These are phyloP conservation scores for Venturia effusa DNA, from an alignment of 2,329 filamentous ascomycete genomes.

Conservation along the genomic window DNA sequence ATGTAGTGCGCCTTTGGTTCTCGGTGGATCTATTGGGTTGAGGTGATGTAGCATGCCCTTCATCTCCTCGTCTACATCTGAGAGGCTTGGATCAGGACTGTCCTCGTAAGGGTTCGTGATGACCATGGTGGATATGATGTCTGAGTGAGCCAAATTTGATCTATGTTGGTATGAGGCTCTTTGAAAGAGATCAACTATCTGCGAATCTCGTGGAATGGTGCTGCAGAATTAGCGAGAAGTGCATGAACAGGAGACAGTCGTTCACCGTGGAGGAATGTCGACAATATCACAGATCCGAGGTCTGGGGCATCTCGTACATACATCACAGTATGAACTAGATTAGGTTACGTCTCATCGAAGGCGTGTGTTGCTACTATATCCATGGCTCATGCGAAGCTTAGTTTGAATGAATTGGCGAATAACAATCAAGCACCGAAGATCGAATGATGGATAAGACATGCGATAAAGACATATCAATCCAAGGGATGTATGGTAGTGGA, in stretches of 20 bases:
- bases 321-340: slow-evolving; percentile 4
- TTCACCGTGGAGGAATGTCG: not conserved
- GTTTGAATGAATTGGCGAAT: too few relatives aligned
- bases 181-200: too few relatives aligned
- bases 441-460: too few relatives aligned
- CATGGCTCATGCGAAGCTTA: not conserved
- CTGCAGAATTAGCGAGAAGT: not conserved
- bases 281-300: not conserved
- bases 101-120: slow-evolving; percentile 4
- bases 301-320: not conserved
- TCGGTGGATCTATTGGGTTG: not conserved
- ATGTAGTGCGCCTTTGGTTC: not conserved
- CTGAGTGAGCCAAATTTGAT: not conserved
- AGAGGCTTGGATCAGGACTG: not conserved
- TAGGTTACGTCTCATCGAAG: not conserved
- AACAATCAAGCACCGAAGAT: too few relatives aligned
- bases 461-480: too few relatives aligned
- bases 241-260: not conserved
- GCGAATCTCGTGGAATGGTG: not conserved
- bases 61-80: not conserved
- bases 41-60: not conserved
- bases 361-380: too few relatives aligned
- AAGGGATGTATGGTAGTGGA: too few relatives aligned
- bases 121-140: not conserved
- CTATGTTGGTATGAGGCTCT: not conserved